Percentiles rank a stretch among this genome's conserved stretches.
Evolutionary conservation across 2,329 filamentous ascomycete genomes (phyloP).

Genomic region (Pseudomassariella vexata): DNA sequence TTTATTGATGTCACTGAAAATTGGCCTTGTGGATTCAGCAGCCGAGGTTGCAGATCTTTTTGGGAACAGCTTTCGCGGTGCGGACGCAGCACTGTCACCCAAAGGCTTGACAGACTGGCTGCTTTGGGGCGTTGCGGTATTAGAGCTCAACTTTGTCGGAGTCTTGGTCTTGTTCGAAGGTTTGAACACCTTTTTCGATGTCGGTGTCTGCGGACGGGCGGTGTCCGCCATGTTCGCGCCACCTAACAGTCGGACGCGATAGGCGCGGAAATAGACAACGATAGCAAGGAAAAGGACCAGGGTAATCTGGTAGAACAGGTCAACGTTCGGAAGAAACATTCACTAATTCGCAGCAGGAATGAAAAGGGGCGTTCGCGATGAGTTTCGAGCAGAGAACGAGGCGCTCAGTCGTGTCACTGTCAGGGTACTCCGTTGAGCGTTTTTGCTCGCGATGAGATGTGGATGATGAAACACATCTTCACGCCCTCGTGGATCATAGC

Average conservation of each 20-base stretch:
- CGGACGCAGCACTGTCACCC: neutral
- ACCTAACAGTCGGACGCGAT: constrained; percentile 12
- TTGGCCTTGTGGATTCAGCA: neutral
- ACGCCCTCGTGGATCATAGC: too few species aligned
- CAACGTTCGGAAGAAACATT: constrained; percentile 12
- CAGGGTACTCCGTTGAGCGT: too few species aligned
- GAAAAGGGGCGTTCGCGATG: too few species aligned
- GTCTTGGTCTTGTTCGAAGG: constrained; percentile 24
- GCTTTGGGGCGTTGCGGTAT: constrained; percentile 2
- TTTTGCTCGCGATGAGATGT: too few species aligned
- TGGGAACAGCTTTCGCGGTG: neutral
- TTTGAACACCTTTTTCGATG: constrained; percentile 25
- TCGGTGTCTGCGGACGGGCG: constrained; percentile 18
- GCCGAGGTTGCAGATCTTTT: constrained; percentile 2
- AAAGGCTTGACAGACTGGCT: neutral
- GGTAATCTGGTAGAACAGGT: constrained; percentile 15
- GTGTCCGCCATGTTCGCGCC: constrained; percentile 21
- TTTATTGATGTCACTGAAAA: constrained; percentile 9
- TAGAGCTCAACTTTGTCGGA: constrained; percentile 14
- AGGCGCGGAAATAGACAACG: constrained; percentile 16
- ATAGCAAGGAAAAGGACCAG: constrained; percentile 16
- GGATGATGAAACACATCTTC: too few species aligned
- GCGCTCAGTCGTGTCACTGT: too few species aligned
- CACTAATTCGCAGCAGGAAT: too few species aligned
- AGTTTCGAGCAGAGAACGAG: too few species aligned